A percentile compares a stretch with the other conserved stretches of the same genome.
phyloP scores from a whole-genome alignment of 495 filamentous ascomycete species.

The Glonium stellatum region DNA sequence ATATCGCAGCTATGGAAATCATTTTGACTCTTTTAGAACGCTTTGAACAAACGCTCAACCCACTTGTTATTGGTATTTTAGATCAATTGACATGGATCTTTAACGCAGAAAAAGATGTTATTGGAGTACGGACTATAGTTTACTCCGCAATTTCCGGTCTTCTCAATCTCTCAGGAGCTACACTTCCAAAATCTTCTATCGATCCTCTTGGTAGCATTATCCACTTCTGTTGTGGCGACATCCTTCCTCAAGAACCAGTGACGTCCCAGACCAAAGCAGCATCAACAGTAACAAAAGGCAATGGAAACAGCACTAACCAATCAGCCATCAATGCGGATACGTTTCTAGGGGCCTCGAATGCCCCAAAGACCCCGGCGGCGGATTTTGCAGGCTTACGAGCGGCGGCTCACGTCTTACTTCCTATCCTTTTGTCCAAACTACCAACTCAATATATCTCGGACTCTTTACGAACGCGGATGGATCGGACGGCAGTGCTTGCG shows the following conservation, averaged over 20 bases:
- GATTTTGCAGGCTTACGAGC: conserved; percentile 33
- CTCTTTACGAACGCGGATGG: conserved; percentile 61
- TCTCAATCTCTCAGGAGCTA: conserved; percentile 54
- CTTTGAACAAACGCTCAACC: conserved; percentile 46
- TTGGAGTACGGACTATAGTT: conserved; percentile 48
- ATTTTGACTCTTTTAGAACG: conserved; percentile 47
- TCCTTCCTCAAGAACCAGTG: conserved; percentile 32
- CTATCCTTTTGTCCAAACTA: conserved; percentile 51
- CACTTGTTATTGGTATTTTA: conserved; percentile 52
- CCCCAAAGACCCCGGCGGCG: conserved; percentile 14
- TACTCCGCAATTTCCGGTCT: conserved; percentile 54
- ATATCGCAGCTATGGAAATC: conserved; percentile 58
- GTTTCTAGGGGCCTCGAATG: conserved; percentile 40
- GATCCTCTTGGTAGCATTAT: conserved; percentile 52
- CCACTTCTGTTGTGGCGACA: conserved; percentile 56
- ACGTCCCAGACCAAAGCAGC: not conserved
- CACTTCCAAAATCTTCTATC: conserved; percentile 55
- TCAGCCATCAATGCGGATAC: conserved; percentile 47
- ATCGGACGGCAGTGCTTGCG: conserved; percentile 68
- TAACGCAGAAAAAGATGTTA: conserved; percentile 43
- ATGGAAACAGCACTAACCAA: conserved; percentile 16
- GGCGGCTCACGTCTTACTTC: conserved; percentile 56
- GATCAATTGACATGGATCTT: conserved; percentile 67
- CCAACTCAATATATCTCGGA: conserved; percentile 55
- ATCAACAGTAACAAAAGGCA: conserved; percentile 31